Conservation (phyloP, 768 basidiomycete genomes). For the Leccinum barrowsii region DNA sequence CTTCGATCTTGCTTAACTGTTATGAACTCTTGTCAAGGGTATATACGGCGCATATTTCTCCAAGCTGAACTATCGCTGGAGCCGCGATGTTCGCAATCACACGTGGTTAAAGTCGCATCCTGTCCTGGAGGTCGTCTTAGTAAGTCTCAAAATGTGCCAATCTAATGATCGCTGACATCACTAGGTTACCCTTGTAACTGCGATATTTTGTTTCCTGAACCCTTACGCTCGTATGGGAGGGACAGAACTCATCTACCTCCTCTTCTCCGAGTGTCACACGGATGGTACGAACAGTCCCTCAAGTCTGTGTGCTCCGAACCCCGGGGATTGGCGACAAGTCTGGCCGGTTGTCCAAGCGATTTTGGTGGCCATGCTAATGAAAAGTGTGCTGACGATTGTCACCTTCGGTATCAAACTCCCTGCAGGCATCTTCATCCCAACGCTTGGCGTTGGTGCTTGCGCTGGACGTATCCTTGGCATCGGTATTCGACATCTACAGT, state of each 20-base stretch:
- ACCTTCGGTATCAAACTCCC: slow-evolving; percentile 93
- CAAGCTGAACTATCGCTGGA: slow-evolving; percentile 88
- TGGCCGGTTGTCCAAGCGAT: slow-evolving; percentile 64
- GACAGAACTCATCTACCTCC: slow-evolving; percentile 89
- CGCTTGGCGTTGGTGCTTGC: slow-evolving; percentile 91
- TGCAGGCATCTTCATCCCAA: slow-evolving; percentile 96
- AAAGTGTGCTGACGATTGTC: slow-evolving; percentile 74
- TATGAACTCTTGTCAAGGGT: slow-evolving; percentile 48
- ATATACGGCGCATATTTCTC: slow-evolving; percentile 93
- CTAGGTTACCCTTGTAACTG: slow-evolving; percentile 77
- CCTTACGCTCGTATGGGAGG: slow-evolving; percentile 92
- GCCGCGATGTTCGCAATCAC: slow-evolving; percentile 72
- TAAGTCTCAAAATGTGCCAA: slow-evolving; percentile 34
- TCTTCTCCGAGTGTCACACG: slow-evolving; percentile 81
- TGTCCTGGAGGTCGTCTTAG: slow-evolving; percentile 76
- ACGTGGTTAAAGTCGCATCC: slow-evolving; percentile 83
- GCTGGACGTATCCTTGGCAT: slow-evolving; percentile 87
- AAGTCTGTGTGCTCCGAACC: slow-evolving; percentile 70
- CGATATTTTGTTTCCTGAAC: slow-evolving; percentile 78
- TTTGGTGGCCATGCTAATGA: slow-evolving; percentile 75
- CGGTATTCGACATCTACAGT: slow-evolving; percentile 71
- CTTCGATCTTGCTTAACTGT: slow-evolving; percentile 1
- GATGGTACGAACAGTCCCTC: slow-evolving; percentile 53
- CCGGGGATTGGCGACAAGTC: slow-evolving; percentile 50
- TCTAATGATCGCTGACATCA: slow-evolving; percentile 9